Evolutionary conservation across 495 filamentous ascomycete genomes (phyloP), one percentile per base, ranked within the genome.

Genomic region (Aspergillus asperescens): DNA sequence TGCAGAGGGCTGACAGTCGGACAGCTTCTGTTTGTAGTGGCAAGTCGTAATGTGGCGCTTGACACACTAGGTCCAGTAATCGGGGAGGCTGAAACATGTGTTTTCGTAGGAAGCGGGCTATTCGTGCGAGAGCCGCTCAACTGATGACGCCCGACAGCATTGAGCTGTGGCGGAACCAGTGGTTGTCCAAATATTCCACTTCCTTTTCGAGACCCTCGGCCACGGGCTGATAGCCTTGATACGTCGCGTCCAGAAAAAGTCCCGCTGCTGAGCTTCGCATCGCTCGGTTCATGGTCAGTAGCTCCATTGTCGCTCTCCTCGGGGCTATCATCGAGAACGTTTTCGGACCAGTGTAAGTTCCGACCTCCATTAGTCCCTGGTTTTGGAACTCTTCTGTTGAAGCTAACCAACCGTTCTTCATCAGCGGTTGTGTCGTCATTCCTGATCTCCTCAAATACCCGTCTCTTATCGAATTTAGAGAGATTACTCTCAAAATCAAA

Each of bases 391-490:
- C 79, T 81, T 18, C 88, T 81, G 62, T 98, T 98, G 71, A 92
- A 88, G 43, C 86, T 86, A 35, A 97, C 90, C 41, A 98, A 72
- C 16, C 92, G 85, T 42, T 87, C 89, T 52, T 90, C 87, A 43
- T 96, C 92, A 7, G 91, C 88, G 15, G 93, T 85, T 9, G 79
- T 84, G 56, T 96, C 93, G 38, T 93, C 87, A 57, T 89, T 82
- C 39, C 89, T 77, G 60, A 97, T 88, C 63, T 96, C 81, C 46
- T 88, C 86, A 63, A 97, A 97, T 8, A 97, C 79, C 7, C 80
- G 79, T 18, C 84, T 79, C 73, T 98, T 98, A 67, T 98, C 91
- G 56, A 98, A 98, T 58, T 93, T 93, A 15, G 87, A 89, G 10
- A 96, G 74, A 55, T 88, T 89, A 19, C 81, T 84, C 56, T 85